A percentile compares a stretch with the other conserved stretches of the same genome.
Conservation (phyloP, 2,329 filamentous ascomycete species). For the Colletotrichum sp. region DNA sequence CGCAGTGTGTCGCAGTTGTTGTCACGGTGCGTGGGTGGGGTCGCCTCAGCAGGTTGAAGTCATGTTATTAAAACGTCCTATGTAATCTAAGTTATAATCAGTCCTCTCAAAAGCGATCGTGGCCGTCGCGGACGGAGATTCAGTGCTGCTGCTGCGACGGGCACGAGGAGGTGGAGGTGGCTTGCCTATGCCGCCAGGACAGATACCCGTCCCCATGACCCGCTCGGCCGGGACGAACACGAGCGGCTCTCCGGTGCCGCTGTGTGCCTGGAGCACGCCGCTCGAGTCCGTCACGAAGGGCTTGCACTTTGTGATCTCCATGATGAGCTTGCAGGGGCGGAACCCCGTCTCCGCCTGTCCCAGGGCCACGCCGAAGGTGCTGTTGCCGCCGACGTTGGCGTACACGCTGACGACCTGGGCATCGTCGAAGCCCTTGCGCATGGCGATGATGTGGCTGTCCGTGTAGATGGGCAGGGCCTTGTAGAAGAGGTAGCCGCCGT, state of each 20-base stretch:
- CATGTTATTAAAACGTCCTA: slow-evolving; percentile 19
- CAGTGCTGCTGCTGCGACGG: background rate
- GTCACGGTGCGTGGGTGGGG: background rate
- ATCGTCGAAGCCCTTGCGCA: slow-evolving; percentile 16
- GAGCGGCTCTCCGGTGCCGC: slow-evolving; percentile 11
- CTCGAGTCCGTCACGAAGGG: slow-evolving; percentile 10
- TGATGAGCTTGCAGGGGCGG: slow-evolving; percentile 10
- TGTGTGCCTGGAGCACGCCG: slow-evolving; percentile 9
- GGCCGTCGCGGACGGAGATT: background rate
- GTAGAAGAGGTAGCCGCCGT: slow-evolving; percentile 14
- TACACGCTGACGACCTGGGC: slow-evolving; percentile 16
- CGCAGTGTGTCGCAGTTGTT: background rate
- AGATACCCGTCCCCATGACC: slow-evolving; percentile 17
- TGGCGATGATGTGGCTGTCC: slow-evolving; percentile 2
- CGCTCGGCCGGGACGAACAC: slow-evolving; percentile 17
- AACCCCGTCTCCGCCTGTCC: slow-evolving; percentile 6
- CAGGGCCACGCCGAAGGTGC: slow-evolving; percentile 3
- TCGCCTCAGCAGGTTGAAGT: slow-evolving; percentile 11
- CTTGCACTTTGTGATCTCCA: slow-evolving; percentile 14
- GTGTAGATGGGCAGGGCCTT: slow-evolving; percentile 1
- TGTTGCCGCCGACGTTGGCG: slow-evolving; percentile 13
- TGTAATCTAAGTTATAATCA: slow-evolving; percentile 15
- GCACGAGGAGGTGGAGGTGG: slow-evolving; percentile 3
- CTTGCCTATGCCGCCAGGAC: slow-evolving; percentile 17
- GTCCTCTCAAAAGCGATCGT: slow-evolving; percentile 12